Conservation (phyloP, 176 grass and related monocot genomes). For the Rhynchospora breviuscula region DNA sequence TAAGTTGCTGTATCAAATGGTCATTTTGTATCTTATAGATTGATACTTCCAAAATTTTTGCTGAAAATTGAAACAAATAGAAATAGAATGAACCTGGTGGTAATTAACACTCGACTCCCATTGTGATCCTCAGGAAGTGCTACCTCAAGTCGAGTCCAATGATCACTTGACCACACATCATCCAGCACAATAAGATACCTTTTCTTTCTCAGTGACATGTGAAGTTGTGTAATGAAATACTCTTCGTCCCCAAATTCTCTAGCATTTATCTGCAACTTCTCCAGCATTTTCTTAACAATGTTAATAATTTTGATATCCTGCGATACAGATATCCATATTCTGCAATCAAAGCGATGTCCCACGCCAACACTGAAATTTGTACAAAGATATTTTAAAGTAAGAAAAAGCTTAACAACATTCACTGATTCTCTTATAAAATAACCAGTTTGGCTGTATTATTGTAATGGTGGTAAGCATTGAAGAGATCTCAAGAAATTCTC, state of each 20-base stretch:
- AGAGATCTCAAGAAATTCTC: no score
- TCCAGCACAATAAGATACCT: constrained; percentile 25
- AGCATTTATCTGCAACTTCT: not conserved
- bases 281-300: not conserved
- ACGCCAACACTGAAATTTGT: not conserved
- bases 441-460: no score
- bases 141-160: not conserved
- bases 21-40: no score
- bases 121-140: not conserved
- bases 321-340: not conserved
- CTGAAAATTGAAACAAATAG: no score
- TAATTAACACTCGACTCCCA: constrained; percentile 26
- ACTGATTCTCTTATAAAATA: no score
- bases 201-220: not conserved
- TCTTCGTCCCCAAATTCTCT: not conserved
- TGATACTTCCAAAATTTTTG: no score
- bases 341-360: not conserved
- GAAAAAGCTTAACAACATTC: no score
- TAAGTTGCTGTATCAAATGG: no score
- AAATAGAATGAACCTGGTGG: not conserved
- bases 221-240: not conserved
- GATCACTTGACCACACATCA: constrained; percentile 10
- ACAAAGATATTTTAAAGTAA: not conserved
- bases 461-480: no score
- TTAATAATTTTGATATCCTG: not conserved